Conservation (phyloP, 1,284 basidiomycete species). For the Marasmius sp. region DNA sequence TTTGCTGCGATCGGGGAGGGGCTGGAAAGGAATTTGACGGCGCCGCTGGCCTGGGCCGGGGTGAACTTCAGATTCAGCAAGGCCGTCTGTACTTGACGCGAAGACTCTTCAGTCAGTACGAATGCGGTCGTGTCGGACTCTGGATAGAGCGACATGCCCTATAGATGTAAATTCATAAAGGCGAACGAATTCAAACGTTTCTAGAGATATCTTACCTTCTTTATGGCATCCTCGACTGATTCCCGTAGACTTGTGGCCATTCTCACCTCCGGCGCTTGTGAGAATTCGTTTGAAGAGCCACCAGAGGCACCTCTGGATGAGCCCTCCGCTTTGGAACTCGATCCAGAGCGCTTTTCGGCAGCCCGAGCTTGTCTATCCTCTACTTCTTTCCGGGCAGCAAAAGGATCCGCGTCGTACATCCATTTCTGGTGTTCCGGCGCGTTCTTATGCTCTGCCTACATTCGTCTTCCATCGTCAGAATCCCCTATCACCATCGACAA, state of each 20-base stretch:
- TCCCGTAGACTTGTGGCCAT: conserved; percentile 82
- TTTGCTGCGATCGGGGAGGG: conserved; percentile 52
- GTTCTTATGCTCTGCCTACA: conserved; percentile 60
- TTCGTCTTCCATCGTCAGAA: conserved; percentile 1
- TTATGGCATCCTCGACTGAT: conserved; percentile 81
- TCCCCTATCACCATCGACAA: not conserved
- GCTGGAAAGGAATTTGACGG: conserved; percentile 50
- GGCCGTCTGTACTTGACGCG: conserved; percentile 39
- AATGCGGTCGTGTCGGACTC: conserved; percentile 48
- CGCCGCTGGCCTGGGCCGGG: conserved; percentile 46
- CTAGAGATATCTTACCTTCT: conserved; percentile 49
- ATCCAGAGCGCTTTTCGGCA: conserved; percentile 40
- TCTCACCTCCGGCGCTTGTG: conserved; percentile 77
- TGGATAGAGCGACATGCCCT: conserved; percentile 56
- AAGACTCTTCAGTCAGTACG: conserved; percentile 48
- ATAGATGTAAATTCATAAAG: conserved; percentile 4
- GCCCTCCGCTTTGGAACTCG: not conserved
- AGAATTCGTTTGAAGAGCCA: conserved; percentile 49
- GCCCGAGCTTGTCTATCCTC: conserved; percentile 63
- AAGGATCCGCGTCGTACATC: conserved; percentile 88
- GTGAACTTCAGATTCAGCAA: conserved; percentile 61
- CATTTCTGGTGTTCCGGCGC: conserved; percentile 73
- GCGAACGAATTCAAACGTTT: not conserved
- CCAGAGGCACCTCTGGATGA: conserved; percentile 5
- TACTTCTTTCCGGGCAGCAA: conserved; percentile 70